Evolutionary conservation across 1,139 yeast species (phyloP).

Genomic region (Kluyveromyces marxianus): DNA sequence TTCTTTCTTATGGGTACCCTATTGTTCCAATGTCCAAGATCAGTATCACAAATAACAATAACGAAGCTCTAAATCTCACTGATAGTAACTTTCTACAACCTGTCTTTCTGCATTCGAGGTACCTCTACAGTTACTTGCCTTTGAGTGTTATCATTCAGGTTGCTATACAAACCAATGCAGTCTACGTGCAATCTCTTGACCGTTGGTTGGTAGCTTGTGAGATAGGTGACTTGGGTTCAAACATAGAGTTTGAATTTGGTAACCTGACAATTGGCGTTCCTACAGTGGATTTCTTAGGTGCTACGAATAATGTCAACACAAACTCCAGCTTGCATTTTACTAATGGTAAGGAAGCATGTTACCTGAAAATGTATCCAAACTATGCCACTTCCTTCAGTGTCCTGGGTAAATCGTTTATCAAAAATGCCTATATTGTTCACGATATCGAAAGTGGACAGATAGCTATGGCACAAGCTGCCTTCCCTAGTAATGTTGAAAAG

Average conservation of each 20-base stretch:
- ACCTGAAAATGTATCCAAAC: conserved; percentile 47
- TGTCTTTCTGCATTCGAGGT: conserved; percentile 55
- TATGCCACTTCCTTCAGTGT: conserved; percentile 44
- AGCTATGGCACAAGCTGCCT: conserved; percentile 47
- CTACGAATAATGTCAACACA: conserved; percentile 31
- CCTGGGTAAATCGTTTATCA: conserved; percentile 57
- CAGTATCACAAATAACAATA: conserved; percentile 38
- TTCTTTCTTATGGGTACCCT: conserved; percentile 39
- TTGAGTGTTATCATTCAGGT: conserved; percentile 50
- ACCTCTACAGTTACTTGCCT: conserved; percentile 50
- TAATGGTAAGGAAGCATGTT: conserved; percentile 56
- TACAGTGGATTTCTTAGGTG: conserved; percentile 41
- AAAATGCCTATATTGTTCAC: conserved; percentile 53
- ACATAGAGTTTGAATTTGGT: conserved; percentile 49
- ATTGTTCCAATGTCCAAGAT: conserved; percentile 51
- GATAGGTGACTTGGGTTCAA: conserved; percentile 43
- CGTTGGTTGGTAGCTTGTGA: conserved; percentile 66
- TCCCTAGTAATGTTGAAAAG: conserved; percentile 5
- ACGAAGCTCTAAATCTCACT: conserved; percentile 35
- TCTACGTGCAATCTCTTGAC: conserved; percentile 42
- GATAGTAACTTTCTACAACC: conserved; percentile 37
- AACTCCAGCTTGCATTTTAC: conserved; percentile 34
- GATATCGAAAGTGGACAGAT: conserved; percentile 54
- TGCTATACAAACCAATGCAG: conserved; percentile 71
- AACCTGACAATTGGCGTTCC: conserved; percentile 48